These are phyloP conservation scores for Phytophthora idaei DNA, from an alignment of 352 stramenopile species.

Conservation along the genomic window DNA sequence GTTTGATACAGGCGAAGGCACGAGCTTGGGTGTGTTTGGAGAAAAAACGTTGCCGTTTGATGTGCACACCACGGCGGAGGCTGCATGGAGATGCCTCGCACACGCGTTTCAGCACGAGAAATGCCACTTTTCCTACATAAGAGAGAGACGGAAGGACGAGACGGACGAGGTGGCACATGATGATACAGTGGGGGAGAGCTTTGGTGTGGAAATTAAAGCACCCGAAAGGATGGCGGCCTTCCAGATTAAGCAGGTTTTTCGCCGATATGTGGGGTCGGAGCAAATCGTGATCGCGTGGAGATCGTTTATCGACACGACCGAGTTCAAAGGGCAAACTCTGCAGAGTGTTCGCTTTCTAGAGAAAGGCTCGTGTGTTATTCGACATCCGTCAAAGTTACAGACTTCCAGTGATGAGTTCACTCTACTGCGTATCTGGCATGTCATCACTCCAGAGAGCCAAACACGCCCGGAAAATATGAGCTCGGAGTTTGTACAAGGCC, in stretches of 20 bases:
- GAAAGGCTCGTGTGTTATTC: conserved; percentile 62
- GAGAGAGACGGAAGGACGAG: conserved; percentile 19
- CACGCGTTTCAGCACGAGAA: conserved; percentile 38
- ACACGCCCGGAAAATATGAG: conserved; percentile 13
- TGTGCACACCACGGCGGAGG: conserved; percentile 32
- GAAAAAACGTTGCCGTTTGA: conserved; percentile 51
- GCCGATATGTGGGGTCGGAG: conserved; percentile 58
- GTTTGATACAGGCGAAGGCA: conserved; percentile 26
- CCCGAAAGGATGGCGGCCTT: conserved; percentile 55
- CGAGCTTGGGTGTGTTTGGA: conserved; percentile 40
- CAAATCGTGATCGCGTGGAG: conserved; percentile 64
- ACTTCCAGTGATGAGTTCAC: conserved; percentile 26
- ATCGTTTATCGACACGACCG: conserved; percentile 55
- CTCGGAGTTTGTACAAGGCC: conserved; percentile 32
- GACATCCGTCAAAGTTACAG: conserved; percentile 29
- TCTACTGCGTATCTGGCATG: conserved; percentile 47
- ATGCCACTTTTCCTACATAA: conserved; percentile 37
- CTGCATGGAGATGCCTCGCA: conserved; percentile 45
- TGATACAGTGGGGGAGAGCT: conserved; percentile 65
- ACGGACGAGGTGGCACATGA: conserved; percentile 18
- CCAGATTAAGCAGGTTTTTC: conserved; percentile 60
- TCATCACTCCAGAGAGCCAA: conserved; percentile 46
- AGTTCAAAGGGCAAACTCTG: conserved; percentile 54
- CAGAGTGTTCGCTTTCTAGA: conserved; percentile 56
- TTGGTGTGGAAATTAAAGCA: conserved; percentile 54